phyloP scores from a whole-genome alignment of 1,284 basidiomycete species.

The Melampsora americana region DNA sequence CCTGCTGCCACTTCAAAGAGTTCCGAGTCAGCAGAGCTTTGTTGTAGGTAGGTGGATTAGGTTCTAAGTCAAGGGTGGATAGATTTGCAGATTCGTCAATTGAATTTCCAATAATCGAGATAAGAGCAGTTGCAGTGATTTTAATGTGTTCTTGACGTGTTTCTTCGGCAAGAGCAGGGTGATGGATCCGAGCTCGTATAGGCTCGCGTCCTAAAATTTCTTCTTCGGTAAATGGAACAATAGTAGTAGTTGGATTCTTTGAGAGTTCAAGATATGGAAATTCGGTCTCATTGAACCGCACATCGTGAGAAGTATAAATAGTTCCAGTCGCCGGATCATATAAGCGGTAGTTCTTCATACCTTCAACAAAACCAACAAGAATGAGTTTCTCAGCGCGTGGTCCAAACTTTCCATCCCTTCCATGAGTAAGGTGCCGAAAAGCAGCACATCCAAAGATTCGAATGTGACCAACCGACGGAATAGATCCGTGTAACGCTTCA shows the following conservation, averaged over 20 bases:
- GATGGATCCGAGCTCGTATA: no score
- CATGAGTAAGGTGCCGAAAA: background rate
- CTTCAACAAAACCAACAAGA: background rate
- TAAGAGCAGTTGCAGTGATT: no score
- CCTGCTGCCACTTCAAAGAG: background rate
- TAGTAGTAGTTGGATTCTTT: no score
- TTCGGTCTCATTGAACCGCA: background rate
- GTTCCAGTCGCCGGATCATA: background rate
- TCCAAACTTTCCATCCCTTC: slow-evolving; percentile 1
- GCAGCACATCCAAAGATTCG: background rate
- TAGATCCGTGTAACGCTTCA: background rate
- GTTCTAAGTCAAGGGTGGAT: no score
- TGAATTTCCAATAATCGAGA: no score
- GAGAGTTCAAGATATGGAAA: no score
- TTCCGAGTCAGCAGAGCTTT: background rate
- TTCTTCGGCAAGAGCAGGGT: no score
- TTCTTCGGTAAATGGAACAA: no score
- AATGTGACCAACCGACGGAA: background rate
- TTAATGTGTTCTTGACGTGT: no score
- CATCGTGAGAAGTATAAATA: background rate
- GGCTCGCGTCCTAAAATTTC: no score
- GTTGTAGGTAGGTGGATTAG: background rate
- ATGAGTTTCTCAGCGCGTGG: background rate
- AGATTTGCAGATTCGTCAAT: no score
- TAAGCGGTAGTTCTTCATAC: background rate